Evolutionary conservation across 805 yeast genomes (phyloP).

Genomic region (Pichia kluyveri): DNA sequence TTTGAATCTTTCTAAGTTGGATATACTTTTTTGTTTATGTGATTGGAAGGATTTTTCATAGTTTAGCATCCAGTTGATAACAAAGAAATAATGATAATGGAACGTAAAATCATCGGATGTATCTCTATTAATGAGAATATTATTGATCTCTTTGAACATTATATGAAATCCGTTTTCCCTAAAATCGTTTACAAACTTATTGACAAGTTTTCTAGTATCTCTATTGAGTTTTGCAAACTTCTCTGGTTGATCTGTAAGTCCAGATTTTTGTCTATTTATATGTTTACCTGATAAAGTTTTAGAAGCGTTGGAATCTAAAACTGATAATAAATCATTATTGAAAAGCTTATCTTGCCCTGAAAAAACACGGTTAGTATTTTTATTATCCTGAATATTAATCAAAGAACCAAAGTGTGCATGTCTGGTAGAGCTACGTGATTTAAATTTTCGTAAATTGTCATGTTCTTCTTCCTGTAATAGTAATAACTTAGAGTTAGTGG

Average conservation of each 20-base stretch:
- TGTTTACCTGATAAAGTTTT: conserved; percentile 31
- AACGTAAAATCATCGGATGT: conserved; percentile 16
- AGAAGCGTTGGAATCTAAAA: conserved; percentile 55
- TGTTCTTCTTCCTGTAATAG: conserved; percentile 55
- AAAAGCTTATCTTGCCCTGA: conserved; percentile 54
- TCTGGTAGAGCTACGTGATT: conserved; percentile 30
- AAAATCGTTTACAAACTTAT: conserved; percentile 46
- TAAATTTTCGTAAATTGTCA: conserved; percentile 30
- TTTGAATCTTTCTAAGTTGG: conserved; percentile 20
- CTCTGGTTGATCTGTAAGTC: background rate
- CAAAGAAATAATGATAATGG: conserved; percentile 42
- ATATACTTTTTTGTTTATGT: conserved; percentile 14
- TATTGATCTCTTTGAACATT: conserved; percentile 43
- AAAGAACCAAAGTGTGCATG: conserved; percentile 91
- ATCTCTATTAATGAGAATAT: conserved; percentile 1
- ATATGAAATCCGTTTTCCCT: conserved; percentile 70
- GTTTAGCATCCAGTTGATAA: conserved; percentile 68
- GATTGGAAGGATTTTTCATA: conserved; percentile 41
- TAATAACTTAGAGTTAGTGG: conserved; percentile 28
- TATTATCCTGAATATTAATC: conserved; percentile 55
- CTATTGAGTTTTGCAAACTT: background rate
- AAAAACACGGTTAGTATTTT: conserved; percentile 48
- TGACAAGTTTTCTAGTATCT: conserved; percentile 24
- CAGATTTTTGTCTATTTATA: conserved; percentile 22
- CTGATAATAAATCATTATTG: conserved; percentile 42